phyloP scores from a whole-genome alignment of 768 basidiomycete genomes.

The Russula virescens region DNA sequence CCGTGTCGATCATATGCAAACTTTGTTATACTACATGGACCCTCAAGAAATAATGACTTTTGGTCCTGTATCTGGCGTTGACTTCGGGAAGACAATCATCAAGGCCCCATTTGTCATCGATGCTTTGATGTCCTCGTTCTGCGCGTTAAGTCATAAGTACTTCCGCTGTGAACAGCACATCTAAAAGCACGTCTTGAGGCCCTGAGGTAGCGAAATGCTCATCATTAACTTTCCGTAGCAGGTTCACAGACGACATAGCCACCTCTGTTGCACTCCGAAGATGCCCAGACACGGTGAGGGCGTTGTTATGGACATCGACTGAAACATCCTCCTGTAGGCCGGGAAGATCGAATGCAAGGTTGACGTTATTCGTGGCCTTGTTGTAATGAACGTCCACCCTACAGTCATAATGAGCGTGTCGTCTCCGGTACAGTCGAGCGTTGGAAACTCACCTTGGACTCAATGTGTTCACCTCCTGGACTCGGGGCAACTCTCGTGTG shows the following conservation, averaged over 20 bases:
- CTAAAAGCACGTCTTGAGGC: slow-evolving; percentile 26
- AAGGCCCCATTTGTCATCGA: slow-evolving; percentile 44
- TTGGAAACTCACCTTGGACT: slow-evolving; percentile 3
- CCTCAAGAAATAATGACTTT: slow-evolving; percentile 35
- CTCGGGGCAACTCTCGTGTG: not conserved
- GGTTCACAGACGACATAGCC: slow-evolving; percentile 33
- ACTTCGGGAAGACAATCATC: slow-evolving; percentile 44
- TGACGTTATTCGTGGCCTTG: slow-evolving; percentile 41
- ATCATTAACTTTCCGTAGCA: slow-evolving; percentile 29
- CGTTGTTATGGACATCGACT: slow-evolving; percentile 46
- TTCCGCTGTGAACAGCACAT: too few relatives aligned
- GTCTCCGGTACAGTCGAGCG: not conserved
- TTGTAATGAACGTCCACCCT: slow-evolving; percentile 52
- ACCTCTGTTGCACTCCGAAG: slow-evolving; percentile 32
- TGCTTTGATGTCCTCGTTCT: slow-evolving; percentile 36
- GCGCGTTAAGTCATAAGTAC: not conserved
- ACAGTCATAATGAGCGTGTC: not conserved
- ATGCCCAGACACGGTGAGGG: slow-evolving; percentile 44
- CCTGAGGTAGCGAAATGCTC: slow-evolving; percentile 27
- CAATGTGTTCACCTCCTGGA: not conserved
- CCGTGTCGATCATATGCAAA: too few relatives aligned
- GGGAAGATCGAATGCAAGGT: slow-evolving; percentile 51
- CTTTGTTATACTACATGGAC: too few relatives aligned
- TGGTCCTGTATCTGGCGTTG: slow-evolving; percentile 37
- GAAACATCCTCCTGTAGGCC: slow-evolving; percentile 46